phyloP scores from a whole-genome alignment of 2,329 filamentous ascomycete genomes.

The Nothophoma quercina region DNA sequence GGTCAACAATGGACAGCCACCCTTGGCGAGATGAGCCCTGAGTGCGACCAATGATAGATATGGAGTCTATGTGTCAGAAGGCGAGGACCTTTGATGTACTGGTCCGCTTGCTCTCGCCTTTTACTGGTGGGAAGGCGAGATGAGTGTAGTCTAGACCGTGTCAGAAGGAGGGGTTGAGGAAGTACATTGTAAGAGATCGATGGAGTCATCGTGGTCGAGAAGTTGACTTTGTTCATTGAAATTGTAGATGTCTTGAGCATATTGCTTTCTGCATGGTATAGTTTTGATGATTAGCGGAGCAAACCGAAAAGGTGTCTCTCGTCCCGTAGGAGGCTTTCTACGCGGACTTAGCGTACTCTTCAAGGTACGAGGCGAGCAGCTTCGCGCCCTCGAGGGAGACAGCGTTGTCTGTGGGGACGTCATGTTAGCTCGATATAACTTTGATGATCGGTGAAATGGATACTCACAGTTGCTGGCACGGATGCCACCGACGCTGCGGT shows the following conservation, averaged over 20 bases:
- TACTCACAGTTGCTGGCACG: conserved; percentile 76
- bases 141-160: conserved; percentile 3
- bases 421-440: neutral
- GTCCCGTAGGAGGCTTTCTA: too few relatives aligned
- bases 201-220: neutral
- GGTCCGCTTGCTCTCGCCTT: neutral
- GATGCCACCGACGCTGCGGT: conserved; percentile 86
- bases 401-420: conserved; percentile 69
- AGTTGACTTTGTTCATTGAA: neutral
- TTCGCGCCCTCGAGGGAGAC: conserved; percentile 72
- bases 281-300: too few relatives aligned
- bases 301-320: too few relatives aligned
- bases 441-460: neutral
- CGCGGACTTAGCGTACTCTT: conserved; percentile 60
- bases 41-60: neutral
- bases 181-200: neutral
- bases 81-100: neutral
- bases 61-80: neutral
- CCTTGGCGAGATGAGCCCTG: neutral
- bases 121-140: neutral
- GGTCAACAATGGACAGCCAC: neutral
- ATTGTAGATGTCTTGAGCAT: neutral
- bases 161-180: neutral
- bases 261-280: conserved; percentile 10
- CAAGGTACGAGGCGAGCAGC: conserved; percentile 72